Percentiles rank a stretch among this genome's conserved stretches.
Evolutionary conservation across 139 green algal species (phyloP).

Genomic region (Chlamydomonas sphaeroides): DNA sequence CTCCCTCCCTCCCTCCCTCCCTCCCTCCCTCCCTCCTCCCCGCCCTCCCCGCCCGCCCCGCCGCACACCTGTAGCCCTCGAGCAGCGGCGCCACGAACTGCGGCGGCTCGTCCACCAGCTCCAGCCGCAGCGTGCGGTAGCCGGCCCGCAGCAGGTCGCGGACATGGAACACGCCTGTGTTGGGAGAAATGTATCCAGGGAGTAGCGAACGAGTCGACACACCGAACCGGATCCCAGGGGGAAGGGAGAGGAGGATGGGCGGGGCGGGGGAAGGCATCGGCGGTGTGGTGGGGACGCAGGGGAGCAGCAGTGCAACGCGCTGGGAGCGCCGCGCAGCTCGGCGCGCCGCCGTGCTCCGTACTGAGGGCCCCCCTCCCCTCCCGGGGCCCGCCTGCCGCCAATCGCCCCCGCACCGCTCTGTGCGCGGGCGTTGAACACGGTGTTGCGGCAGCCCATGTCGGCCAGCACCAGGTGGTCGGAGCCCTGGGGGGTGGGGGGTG

Average conservation of each 20-base stretch:
- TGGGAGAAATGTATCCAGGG: neutral
- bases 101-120: slow-evolving; percentile 85
- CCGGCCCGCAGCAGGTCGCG: slow-evolving; percentile 54
- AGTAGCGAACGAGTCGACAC: neutral
- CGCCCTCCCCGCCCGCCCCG: neutral
- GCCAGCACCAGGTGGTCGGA: slow-evolving; percentile 86
- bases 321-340: too few relatives aligned
- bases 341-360: too few relatives aligned
- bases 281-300: too few relatives aligned
- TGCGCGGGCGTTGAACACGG: slow-evolving; percentile 85
- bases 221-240: too few relatives aligned
- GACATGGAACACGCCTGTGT: slow-evolving; percentile 52
- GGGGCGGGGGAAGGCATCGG: too few relatives aligned
- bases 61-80: slow-evolving; percentile 67
- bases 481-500: too few relatives aligned
- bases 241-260: neutral
- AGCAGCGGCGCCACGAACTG: slow-evolving; percentile 69
- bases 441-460: slow-evolving; percentile 88
- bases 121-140: slow-evolving; percentile 66
- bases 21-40: too few relatives aligned
- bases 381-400: neutral
- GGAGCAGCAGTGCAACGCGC: too few relatives aligned
- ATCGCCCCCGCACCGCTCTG: slow-evolving; percentile 47
- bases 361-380: neutral
- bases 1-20: too few relatives aligned